These are phyloP conservation scores for Aspergillus fumigatiaffinis DNA, from an alignment of 2,329 filamentous ascomycete species.

Conservation along the genomic window DNA sequence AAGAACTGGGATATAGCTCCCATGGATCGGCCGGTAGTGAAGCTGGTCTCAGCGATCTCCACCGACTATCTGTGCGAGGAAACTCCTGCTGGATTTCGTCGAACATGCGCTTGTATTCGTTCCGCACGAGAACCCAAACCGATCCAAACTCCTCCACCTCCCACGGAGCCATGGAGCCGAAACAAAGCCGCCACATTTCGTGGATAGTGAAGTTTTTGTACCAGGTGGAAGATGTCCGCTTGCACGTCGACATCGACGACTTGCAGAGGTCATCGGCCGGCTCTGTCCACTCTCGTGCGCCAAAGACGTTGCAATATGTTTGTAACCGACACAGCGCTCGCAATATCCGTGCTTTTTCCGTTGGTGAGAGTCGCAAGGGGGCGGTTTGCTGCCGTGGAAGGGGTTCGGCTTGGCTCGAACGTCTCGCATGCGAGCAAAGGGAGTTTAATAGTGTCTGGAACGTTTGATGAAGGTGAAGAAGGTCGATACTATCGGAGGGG, in stretches of 20 bases:
- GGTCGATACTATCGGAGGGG: constrained; percentile 2
- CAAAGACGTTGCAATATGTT: constrained; percentile 16
- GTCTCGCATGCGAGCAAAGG: constrained; percentile 3
- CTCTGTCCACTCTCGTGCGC: constrained; percentile 11
- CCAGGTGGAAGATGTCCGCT: constrained; percentile 10
- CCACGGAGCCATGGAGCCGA: constrained; percentile 13
- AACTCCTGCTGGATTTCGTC: constrained; percentile 9
- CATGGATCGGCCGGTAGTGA: constrained; percentile 8
- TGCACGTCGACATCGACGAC: neutral
- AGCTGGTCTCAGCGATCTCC: constrained; percentile 9
- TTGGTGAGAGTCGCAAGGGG: neutral
- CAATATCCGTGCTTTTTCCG: constrained; percentile 9
- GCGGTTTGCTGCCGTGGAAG: neutral
- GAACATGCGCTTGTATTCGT: constrained; percentile 10
- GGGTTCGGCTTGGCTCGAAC: constrained; percentile 1
- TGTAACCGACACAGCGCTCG: constrained; percentile 14
- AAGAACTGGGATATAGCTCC: constrained; percentile 8
- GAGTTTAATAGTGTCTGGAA: constrained; percentile 3
- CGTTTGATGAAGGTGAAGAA: constrained; percentile 7
- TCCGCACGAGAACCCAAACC: constrained; percentile 10
- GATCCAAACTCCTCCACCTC: constrained; percentile 16
- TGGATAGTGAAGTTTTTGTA: constrained; percentile 13
- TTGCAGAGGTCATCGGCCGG: neutral
- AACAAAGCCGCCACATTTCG: constrained; percentile 15
- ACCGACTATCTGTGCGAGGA: constrained; percentile 8